Conservation (phyloP, 768 basidiomycete genomes). For the Pleurotus cornucopiae region DNA sequence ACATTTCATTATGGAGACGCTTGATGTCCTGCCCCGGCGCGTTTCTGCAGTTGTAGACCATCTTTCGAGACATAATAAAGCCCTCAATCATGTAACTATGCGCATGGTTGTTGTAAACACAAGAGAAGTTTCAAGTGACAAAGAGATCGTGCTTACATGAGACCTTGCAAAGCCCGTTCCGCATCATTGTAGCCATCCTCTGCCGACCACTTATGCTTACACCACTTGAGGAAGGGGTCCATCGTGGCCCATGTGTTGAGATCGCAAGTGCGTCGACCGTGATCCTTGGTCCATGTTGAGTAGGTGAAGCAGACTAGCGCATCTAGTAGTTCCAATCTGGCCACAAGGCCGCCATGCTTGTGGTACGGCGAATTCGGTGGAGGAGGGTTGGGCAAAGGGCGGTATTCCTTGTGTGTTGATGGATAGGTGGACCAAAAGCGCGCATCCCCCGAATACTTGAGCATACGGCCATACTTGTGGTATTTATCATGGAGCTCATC, state of each 20-base stretch:
- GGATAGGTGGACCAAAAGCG: constrained; percentile 75
- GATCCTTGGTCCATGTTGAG: constrained; percentile 77
- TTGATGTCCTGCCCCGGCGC: neutral
- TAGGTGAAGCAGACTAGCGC: constrained; percentile 83
- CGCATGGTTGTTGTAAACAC: constrained; percentile 23
- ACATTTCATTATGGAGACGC: constrained; percentile 5
- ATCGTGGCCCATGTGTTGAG: constrained; percentile 66
- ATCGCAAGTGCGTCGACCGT: constrained; percentile 49
- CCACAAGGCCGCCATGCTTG: constrained; percentile 70
- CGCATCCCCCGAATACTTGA: constrained; percentile 82
- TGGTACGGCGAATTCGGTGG: constrained; percentile 66
- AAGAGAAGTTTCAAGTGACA: constrained; percentile 16
- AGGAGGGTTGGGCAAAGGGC: constrained; percentile 60
- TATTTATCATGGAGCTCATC: constrained; percentile 68
- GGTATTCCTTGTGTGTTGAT: constrained; percentile 58
- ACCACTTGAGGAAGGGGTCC: constrained; percentile 66
- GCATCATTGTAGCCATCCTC: constrained; percentile 47
- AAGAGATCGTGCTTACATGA: constrained; percentile 58
- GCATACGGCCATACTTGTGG: constrained; percentile 61
- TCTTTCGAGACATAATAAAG: constrained; percentile 58
- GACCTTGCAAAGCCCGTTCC: constrained; percentile 66
- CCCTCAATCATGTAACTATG: constrained; percentile 76
- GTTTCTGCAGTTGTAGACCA: constrained; percentile 31
- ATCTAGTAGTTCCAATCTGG: constrained; percentile 76
- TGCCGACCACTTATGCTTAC: constrained; percentile 62